phyloP scores from a whole-genome alignment of 805 yeast species.

The Lachancea kluyveri region DNA sequence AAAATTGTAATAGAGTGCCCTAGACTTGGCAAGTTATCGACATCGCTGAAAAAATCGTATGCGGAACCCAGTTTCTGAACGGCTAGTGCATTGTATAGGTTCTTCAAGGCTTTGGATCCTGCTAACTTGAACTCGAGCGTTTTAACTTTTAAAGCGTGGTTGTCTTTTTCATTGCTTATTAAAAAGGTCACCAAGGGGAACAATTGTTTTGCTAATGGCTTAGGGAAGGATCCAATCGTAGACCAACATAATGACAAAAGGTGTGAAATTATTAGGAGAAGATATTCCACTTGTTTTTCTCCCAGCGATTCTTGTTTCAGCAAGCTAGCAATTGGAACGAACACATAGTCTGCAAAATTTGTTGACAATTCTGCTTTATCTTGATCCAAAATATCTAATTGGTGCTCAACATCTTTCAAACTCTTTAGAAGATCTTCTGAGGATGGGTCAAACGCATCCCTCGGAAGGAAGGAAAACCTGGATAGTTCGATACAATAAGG shows the following conservation, averaged over 20 bases:
- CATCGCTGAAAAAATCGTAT: slow-evolving; percentile 15
- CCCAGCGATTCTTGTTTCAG: slow-evolving; percentile 43
- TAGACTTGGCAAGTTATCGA: slow-evolving; percentile 36
- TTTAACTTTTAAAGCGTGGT: slow-evolving; percentile 17
- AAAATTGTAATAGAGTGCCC: slow-evolving; percentile 44
- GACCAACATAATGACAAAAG: slow-evolving; percentile 47
- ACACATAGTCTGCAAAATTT: slow-evolving; percentile 53
- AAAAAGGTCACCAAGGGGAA: slow-evolving; percentile 41
- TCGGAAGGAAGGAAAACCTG: slow-evolving; percentile 37
- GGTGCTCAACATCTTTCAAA: slow-evolving; percentile 29
- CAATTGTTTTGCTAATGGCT: slow-evolving; percentile 38
- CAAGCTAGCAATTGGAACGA: slow-evolving; percentile 52
- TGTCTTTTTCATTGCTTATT: slow-evolving; percentile 30
- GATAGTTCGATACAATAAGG: slow-evolving; percentile 42
- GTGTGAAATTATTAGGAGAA: slow-evolving; percentile 38
- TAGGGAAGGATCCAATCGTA: slow-evolving; percentile 30
- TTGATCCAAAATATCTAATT: slow-evolving; percentile 14
- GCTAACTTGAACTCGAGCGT: slow-evolving; percentile 35
- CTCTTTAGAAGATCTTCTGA: slow-evolving; percentile 29
- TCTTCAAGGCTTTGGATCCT: slow-evolving; percentile 30
- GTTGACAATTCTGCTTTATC: slow-evolving; percentile 25
- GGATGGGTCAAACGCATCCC: slow-evolving; percentile 28
- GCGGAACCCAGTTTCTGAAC: slow-evolving; percentile 20
- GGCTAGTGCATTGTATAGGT: slow-evolving; percentile 29
- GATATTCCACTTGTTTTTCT: slow-evolving; percentile 39